Base-by-base conservation (phyloP, 2,329 filamentous ascomycete genomes). In the Pleoardoris graminearum region DNA sequence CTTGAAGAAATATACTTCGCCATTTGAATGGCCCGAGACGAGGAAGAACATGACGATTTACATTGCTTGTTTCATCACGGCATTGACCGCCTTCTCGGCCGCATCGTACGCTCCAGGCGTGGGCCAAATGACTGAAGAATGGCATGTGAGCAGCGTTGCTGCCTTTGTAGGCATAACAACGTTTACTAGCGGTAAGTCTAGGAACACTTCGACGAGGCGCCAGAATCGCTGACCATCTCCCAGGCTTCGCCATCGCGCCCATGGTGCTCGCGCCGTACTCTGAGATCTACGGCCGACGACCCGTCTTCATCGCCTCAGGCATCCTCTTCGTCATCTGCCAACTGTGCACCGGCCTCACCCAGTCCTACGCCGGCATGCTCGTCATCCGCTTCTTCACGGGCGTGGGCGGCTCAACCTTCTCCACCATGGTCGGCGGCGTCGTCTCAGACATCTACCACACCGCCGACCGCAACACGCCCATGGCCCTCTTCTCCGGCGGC, bases 371-470 rank as follows among this genome's bases (percentile, higher is more conserved):
- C 0, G 90, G 88, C 2, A 88, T 96, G 82, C 71, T 96, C 0
- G 74, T 91, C 2, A 83, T 86, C 0, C 83, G 92, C 1, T 89
- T 96, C 68, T 80, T 94, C 41, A 82, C 85, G 8, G 92, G 92
- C 1, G 84, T 85, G n/a, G 89, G 89, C 6, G 87, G 84, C 5
- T 91, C 86, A 43, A 85, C 82, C 0, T 96, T 95, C 68, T 91
- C 88, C 38, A 94, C 90, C 19, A 92, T 96, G 81, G 88, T 96
- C 0, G 92, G 92, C n/a, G 92, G 92, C 3, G 89, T 97, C 3
- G 87, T 97, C 35, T 88, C 88, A 45, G 92, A 97, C 66, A 83
- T 96, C 53, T 96, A 91, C 76, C 83, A 87, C 42, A 85, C 89
- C 8, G 77, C 89, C 53, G 86, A 89, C 38, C 81, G 93, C 29